Base-by-base conservation (phyloP, 1,284 basidiomycete genomes). In the Pseudozyma hubeiensis region DNA sequence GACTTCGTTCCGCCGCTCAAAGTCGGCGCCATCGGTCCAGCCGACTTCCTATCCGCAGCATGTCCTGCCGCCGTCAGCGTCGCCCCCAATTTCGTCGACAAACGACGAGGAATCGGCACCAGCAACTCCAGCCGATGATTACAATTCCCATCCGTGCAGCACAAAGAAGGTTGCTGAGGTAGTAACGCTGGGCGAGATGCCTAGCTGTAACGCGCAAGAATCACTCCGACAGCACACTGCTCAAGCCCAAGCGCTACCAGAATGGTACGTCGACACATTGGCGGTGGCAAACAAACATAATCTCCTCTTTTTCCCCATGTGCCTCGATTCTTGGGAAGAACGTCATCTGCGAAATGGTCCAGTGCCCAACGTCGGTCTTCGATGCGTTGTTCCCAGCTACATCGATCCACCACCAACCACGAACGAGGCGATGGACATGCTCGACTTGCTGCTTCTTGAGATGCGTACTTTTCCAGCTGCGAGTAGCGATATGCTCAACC, bases 211-310 rank as follows among this genome's bases (percentile, higher is more conserved):
- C 24, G 24, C 24, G 24, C 24, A 24, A 24, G 24, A 24, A 24
- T 24, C 35, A 16, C 16, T 29, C 7, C 14, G 0, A 24, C 43
- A 31, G 34, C 53, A 49, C 13, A 17, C 19, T 14, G 47, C 4
- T 24, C 34, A 17, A 16, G 47, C 19, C n/a, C 11, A 49, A 14
- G 37, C 7, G 14, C 34, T 41, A n/a, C 37, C 53, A 4, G 29
- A 47, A 14, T 61, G 44, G 31, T 53, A 53, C 30, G 19, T 33
- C 4, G 64, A 56, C 11, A 53, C 45, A 43, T 8, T 53, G 14
- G 58, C 49, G 19, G n/a, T 63, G 2, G 65, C 65, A 1, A 49
- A 68, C 39, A 53, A 47, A 11, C 43, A 68, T 35, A 47, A 68
- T 30, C 19, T 68, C 2, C 54, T 63, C 0, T 29, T 68, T 14